Base-by-base conservation (phyloP, 2,329 filamentous ascomycete genomes). In the Claviceps pusilla region DNA sequence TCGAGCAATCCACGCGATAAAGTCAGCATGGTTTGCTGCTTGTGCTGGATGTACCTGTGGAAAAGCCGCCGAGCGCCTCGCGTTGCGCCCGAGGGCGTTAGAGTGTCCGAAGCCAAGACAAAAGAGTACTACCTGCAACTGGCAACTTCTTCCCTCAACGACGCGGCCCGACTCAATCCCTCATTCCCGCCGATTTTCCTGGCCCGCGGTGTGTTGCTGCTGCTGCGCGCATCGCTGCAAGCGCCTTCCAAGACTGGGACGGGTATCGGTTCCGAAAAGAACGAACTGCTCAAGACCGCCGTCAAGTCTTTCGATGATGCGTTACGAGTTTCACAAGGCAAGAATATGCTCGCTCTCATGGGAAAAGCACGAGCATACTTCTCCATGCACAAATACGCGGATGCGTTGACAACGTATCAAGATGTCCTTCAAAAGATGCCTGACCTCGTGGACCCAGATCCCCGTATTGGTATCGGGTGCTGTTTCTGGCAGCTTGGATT, bases 401-500 rank as follows among this genome's bases (percentile, higher is more conserved):
- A 97, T 53, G 86, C 94, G 14, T 71, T 97, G 52, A 78, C 86
- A 57, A 76, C 80, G 29, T 98, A 97, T 66, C 93, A 98, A 70
- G 86, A 88, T 56, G 89, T 89, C 16, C 73, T 98, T 51, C 77
- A 83, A 62, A 89, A 86, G 68, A 89, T 90, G 74, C 93, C 93
- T 2, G 83, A 88, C 60, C 76, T 97, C 63, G 81, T 86, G 46
- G 93, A 98, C 64, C 93, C 93, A 0, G 93, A 98, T 68, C 94
- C 93, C 60, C 82, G 94, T 61, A 91, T 98, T 61, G 93, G 93
- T 54, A 91, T 98, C 64, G 93, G 93, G 48, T 93, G 89, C 69
- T 98, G 93, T 73, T 85, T 96, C 68, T 98, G 94, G 93, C 88
- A 95, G 68, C 76, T 98, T 33, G 90, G 90, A 11, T 89, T 88